Base-by-base conservation (phyloP, 2,329 filamentous ascomycete species). In the Talaromyces sp. region DNA sequence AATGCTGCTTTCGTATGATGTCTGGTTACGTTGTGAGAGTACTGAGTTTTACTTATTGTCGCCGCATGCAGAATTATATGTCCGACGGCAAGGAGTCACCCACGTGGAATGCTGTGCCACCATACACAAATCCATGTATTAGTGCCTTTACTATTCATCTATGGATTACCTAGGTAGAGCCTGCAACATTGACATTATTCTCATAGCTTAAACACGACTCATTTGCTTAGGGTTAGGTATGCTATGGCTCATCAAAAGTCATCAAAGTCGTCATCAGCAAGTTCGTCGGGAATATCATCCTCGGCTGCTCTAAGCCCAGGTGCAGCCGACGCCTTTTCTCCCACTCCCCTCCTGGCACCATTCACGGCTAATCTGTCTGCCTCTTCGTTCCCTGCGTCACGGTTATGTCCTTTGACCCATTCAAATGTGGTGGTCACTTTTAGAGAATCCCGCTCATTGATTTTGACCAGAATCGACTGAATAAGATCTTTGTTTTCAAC, bases 401-500 rank as follows among this genome's bases (percentile, higher is more conserved):
- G 83, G 29, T 84, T 84, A 75, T 99, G 95, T 0, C 93, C 95
- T 78, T 96, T 97, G 56, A 97, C 88, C 93, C 93, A 98, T 68
- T 88, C 84, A 72, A 97, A 95, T 63, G 85, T 80, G 0, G 91
- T 96, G 69, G 82, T 79, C 2, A 84, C 84, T 17, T 86, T 86
- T 0, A 83, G 80, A 62, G 79, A 81, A 58, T 87, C 84, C 58
- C 92, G 84, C 75, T 91, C 86, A 27, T 90, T 86, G 59, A 97
- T 91, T 71, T 87, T 86, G 6, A 83, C 81, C 47, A 93, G 80
- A 56, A 96, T 88, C 2, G 85, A 85, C 74, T 90, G 85, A 65
- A 98, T 85, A 22, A 98, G 79, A 72, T 99, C 95, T 72, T 88
- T 88, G 76, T 99, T 98, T 80, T 93, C 90, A 7, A 98, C 94